Evolutionary conservation across 2,329 filamentous ascomycete genomes (phyloP), one percentile per base, ranked within the genome.

Genomic region (Aureobasidium sp.): DNA sequence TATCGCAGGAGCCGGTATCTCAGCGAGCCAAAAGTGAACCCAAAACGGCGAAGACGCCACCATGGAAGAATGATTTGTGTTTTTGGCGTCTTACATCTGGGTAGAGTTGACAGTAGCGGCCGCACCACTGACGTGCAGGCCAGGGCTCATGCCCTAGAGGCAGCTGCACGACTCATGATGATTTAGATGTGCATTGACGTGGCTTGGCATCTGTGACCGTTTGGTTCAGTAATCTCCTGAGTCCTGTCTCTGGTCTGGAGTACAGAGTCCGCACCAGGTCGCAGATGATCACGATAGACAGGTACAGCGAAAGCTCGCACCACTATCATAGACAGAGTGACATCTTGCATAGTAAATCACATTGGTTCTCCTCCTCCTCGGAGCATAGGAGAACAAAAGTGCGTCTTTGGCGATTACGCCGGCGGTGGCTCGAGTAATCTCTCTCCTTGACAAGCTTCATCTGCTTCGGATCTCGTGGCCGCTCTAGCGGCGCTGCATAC

Each of bases 21-120:
- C 36, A 20, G 26, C 57, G 29, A 51, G 24, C 57, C 36, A 46
- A 51, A 57, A 32, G 57, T 60, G 46, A 60, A 60, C 46, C 44
- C 46, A 60, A 60, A 60, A 60, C 57, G 57, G 57, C 57, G 57
- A 60, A 50, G 57, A 32, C 44, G 57, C 32, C 46, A 43, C 57
- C 26, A 48, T 37, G 37, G 46, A 62, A 39, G 50, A 62, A 62
- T 62, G 60, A 62, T 62, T 62, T 62, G 60, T 62, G 60, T 62
- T 62, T 61, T 29, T 56, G 60, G 32, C 44, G 44, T 41, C 46
- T 60, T 36, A 29, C 27, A 43, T 60, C 39, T 60, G 46, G 26
- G 27, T 26, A 46, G 36, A 47, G 43, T 56, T 62, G 48, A 48
- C 60, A 55, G 60, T 60, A 60, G 60, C 41, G 48, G 60, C 51